phyloP scores from a whole-genome alignment of 495 filamentous ascomycete species.

The Aspergillus ellipticus region DNA sequence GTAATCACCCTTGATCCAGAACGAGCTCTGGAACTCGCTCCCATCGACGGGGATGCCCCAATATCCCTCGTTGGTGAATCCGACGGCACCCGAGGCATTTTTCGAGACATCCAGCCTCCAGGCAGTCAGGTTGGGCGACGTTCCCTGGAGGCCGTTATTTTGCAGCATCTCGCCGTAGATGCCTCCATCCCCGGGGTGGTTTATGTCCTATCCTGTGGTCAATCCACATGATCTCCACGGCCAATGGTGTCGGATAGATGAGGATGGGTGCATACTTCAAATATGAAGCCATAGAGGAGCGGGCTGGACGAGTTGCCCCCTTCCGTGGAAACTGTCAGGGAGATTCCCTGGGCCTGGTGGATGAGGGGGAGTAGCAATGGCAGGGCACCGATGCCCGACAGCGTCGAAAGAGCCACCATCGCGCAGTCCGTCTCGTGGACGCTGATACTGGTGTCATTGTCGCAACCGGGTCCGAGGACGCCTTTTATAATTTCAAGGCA shows the following conservation, averaged over 20 bases:
- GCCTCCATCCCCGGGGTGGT: slow-evolving; percentile 68
- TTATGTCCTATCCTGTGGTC: slow-evolving; percentile 50
- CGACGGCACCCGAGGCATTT: slow-evolving; percentile 37
- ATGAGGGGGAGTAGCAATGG: slow-evolving; percentile 5
- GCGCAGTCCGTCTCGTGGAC: background rate
- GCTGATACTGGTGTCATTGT: background rate
- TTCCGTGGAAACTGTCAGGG: slow-evolving; percentile 32
- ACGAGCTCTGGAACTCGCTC: slow-evolving; percentile 46
- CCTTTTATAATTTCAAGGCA: background rate
- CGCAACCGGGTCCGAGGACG: background rate
- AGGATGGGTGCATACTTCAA: slow-evolving; percentile 33
- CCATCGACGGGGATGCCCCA: slow-evolving; percentile 57
- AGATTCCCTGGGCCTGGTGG: slow-evolving; percentile 10
- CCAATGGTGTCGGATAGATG: background rate
- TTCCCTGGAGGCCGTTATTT: slow-evolving; percentile 63
- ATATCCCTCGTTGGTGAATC: slow-evolving; percentile 53
- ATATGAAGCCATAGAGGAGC: slow-evolving; percentile 54
- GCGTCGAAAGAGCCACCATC: slow-evolving; percentile 13
- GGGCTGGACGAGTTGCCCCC: slow-evolving; percentile 48
- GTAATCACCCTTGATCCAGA: slow-evolving; percentile 46
- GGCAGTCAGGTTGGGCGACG: slow-evolving; percentile 35
- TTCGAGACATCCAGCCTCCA: slow-evolving; percentile 50
- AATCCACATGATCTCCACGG: background rate
- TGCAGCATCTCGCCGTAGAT: slow-evolving; percentile 65
- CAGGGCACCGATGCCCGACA: slow-evolving; percentile 13